Evolutionary conservation across 257 asterid genomes (phyloP).

Genomic region (Fraxinus anomala): DNA sequence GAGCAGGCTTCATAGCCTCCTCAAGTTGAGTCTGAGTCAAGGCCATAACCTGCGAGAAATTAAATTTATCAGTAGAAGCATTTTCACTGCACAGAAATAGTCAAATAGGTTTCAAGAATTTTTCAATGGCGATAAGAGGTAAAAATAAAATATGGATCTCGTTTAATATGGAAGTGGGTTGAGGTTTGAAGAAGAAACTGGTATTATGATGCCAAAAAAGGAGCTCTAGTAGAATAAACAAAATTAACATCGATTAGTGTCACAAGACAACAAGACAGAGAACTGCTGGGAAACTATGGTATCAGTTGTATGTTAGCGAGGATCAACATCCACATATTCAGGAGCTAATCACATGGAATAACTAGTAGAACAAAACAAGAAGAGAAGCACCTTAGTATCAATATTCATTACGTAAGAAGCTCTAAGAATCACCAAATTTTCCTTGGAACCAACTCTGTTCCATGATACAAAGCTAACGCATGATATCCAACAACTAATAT

Average conservation of each 20-base stretch:
- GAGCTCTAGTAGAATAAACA: not conserved
- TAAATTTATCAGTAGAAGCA: constrained; percentile 16
- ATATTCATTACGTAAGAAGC: not conserved
- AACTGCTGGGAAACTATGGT: not conserved
- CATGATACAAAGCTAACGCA: not conserved
- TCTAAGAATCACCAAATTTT: not conserved
- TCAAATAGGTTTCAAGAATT: not conserved
- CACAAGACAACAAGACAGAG: not conserved
- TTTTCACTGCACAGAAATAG: not conserved
- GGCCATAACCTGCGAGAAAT: constrained; percentile 71
- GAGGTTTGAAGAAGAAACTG: not conserved
- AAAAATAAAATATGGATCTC: constrained; percentile 11
- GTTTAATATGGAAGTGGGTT: not conserved
- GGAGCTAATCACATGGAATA: not conserved
- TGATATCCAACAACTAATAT: not conserved
- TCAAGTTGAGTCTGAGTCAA: constrained; percentile 88
- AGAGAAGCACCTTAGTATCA: not conserved
- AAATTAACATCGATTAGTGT: not conserved
- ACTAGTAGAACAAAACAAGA: not conserved
- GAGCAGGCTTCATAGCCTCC: constrained; percentile 83
- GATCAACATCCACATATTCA: not conserved
- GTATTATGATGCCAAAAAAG: not conserved
- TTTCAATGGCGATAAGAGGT: constrained; percentile 1
- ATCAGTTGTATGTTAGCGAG: not conserved
- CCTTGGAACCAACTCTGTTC: not conserved